Evolutionary conservation across 148 eudicot species (phyloP), one percentile per base, ranked within the genome.

Genomic region (Simmondsia chinensis): DNA sequence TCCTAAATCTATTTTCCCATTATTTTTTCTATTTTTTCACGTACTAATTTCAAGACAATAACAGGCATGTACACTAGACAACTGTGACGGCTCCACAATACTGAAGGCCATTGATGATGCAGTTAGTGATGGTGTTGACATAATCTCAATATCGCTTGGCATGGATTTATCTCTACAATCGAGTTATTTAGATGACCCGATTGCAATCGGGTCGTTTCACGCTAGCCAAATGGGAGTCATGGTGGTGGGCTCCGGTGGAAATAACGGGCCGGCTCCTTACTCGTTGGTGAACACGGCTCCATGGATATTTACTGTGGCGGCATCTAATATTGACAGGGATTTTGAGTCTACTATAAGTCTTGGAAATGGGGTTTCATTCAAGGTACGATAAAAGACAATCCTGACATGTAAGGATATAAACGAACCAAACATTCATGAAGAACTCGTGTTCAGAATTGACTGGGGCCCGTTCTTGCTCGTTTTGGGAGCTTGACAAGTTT

Each of bases 41-140:
- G n/a, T n/a, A n/a, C n/a, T n/a, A n/a, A n/a, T n/a, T n/a, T n/a
- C n/a, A n/a, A n/a, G n/a, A n/a, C n/a, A n/a, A n/a, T n/a, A n/a
- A n/a, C n/a, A n/a, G n/a, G n/a, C 82, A 2, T 82, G 91, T 50
- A 58, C 69, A 7, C 7, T 36, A 5, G 66, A 62, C 3, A 66
- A 52, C 20, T 82, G 91, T 42, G 17, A 57, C 20, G 79, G 81
- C 23, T 74, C 84, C 0, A 37, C 56, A 9, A 65, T 82, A 20
- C 28, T 82, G 35, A 77, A 74, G 38, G 84, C 91, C 10, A 74
- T 82, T 7, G 81, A 82, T 44, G 91, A 77, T 61, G 85, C 91
- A 9, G 63, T 82, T 5, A 74, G 56, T 30, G 91, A 82, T 42
- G 82, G 85, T 14, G 91, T 82, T 29, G 85, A 82, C 34, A 68